Evolutionary conservation across 768 basidiomycete genomes (phyloP), one percentile per base, ranked within the genome.

Genomic region (Mycena leptocephala): DNA sequence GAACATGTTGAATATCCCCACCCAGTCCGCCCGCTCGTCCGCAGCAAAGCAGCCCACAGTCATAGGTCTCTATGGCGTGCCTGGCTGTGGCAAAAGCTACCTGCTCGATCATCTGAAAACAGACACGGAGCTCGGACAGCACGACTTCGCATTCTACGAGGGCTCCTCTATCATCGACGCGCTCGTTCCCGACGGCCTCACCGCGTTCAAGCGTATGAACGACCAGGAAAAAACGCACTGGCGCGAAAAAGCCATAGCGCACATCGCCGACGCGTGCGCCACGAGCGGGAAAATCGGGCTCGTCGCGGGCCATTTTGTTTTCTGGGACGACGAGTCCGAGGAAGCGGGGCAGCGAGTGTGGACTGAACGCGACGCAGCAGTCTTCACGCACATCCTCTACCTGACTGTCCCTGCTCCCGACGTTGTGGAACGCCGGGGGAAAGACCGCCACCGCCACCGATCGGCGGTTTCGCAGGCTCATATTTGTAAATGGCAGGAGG

Each of bases 341-440:
- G 33, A 69, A 24, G 75, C 35, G 20, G 79, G 77, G 33, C 41
- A 76, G 58, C 32, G 46, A 30, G 80, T 80, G 16, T 81, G 78
- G 76, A 81, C 80, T 3, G 43, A 33, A 9, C 51, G 43, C 32
- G 81, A 81, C 70, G 61, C 72, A 46, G 39, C 59, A 9, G 77
- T 73, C 0, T 81, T 48, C 64, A 80, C 80, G 3, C 71, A 81
- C 37, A 81, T 81, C 64, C 24, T 81, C 10, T 81, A 81, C 70
- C 76, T 81, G 62, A 67, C 71, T 33, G 53, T 78, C 32, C 70
- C 80, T n/a, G 41, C 81, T 2, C 18, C 72, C 2, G 55, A 65
- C 32, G 76, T 81, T 26, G 76, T 77, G 35, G 30, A 64, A 24
- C 76, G 78, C 67, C 80, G 78, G 46, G 64, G 24, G 53, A 77